phyloP scores from a whole-genome alignment of 805 yeast species.

The Cyberlindnera amylophila region DNA sequence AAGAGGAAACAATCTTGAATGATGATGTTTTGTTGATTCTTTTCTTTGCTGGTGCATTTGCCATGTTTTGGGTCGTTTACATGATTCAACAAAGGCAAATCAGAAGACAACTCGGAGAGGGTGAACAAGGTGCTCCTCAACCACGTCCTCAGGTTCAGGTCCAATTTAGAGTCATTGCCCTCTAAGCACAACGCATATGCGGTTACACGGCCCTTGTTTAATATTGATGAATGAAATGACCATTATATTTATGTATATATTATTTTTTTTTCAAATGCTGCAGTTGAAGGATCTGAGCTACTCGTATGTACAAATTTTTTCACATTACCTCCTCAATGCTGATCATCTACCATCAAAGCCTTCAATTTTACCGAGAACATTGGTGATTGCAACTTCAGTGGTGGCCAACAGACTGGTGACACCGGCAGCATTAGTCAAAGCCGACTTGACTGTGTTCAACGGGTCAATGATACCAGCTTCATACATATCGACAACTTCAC shows the following conservation, averaged over 20 bases:
- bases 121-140: slow-evolving; percentile 1
- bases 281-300: too few species aligned
- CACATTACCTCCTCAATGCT: too few species aligned
- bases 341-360: slow-evolving; percentile 18
- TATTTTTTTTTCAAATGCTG: too few species aligned
- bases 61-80: slow-evolving; percentile 11
- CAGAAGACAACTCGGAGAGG: slow-evolving; percentile 13
- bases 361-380: slow-evolving; percentile 49
- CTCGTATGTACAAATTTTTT: too few species aligned
- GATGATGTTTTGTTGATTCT: slow-evolving; percentile 14
- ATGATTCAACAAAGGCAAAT: slow-evolving; percentile 15
- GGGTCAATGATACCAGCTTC: slow-evolving; percentile 98
- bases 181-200: neutral
- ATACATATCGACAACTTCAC: slow-evolving; percentile 93
- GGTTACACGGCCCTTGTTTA: too few species aligned
- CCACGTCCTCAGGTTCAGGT: slow-evolving; percentile 15
- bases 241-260: neutral
- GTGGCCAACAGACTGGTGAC: slow-evolving; percentile 97
- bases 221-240: neutral
- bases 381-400: slow-evolving; percentile 97
- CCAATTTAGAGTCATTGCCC: slow-evolving; percentile 14
- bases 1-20: slow-evolving; percentile 1
- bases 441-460: slow-evolving; percentile 94
- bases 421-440: slow-evolving; percentile 94
- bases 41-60: slow-evolving; percentile 14